phyloP scores from a whole-genome alignment of 2,329 filamentous ascomycete species.

The Hypoxylon sp. region DNA sequence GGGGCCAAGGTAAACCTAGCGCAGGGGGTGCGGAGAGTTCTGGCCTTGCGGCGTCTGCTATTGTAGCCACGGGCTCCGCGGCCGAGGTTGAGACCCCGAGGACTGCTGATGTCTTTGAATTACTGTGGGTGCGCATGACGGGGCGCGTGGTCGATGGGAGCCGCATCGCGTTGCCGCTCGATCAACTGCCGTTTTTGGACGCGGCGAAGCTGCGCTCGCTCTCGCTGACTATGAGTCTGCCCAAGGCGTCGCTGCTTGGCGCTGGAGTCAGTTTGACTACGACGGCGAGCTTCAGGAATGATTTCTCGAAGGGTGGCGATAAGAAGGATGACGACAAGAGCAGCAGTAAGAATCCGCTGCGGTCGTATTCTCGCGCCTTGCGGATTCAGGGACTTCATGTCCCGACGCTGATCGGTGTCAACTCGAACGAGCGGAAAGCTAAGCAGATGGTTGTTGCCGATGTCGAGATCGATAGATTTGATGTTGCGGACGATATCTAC shows the following conservation, averaged over 20 bases:
- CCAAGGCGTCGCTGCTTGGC: conserved; percentile 78
- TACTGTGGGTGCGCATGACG: conserved; percentile 58
- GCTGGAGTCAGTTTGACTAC: conserved; percentile 69
- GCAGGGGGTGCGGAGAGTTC: not conserved
- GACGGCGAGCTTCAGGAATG: conserved; percentile 59
- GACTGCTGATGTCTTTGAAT: conserved; percentile 55
- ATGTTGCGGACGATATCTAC: conserved; percentile 65
- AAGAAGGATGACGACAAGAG: conserved; percentile 50
- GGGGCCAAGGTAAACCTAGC: conserved; percentile 17
- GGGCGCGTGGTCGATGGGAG: conserved; percentile 55
- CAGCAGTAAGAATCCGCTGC: conserved; percentile 46
- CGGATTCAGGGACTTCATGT: conserved; percentile 71
- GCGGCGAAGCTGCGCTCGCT: conserved; percentile 60
- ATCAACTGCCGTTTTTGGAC: conserved; percentile 56
- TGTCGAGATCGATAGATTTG: conserved; percentile 71
- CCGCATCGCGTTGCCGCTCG: conserved; percentile 50
- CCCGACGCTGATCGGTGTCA: conserved; percentile 79
- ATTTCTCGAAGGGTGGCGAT: conserved; percentile 41
- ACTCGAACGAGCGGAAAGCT: conserved; percentile 75
- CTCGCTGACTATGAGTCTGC: conserved; percentile 69
- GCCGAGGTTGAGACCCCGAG: conserved; percentile 40
- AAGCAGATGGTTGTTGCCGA: conserved; percentile 78
- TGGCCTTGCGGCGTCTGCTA: not conserved
- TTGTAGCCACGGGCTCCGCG: conserved; percentile 36
- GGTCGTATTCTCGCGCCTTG: conserved; percentile 57